phyloP scores from a whole-genome alignment of 495 filamentous ascomycete genomes.

The Penicillium dipodomyicola region DNA sequence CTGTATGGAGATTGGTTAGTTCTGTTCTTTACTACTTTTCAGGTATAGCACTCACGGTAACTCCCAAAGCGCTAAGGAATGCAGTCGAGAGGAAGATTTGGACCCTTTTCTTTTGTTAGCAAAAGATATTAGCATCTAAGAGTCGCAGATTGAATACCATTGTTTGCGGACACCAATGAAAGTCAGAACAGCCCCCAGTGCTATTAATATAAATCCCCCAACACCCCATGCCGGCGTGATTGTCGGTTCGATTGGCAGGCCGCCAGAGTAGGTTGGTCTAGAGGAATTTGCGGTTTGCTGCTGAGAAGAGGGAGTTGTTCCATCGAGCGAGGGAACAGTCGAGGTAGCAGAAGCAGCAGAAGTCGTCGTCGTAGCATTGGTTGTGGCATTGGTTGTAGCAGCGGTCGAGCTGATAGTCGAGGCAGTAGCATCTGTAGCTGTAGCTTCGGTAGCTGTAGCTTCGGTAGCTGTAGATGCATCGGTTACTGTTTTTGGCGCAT shows the following conservation, averaged over 20 bases:
- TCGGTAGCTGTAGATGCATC: conserved; percentile 15
- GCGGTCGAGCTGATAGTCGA: conserved; percentile 16
- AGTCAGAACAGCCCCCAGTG: conserved; percentile 64
- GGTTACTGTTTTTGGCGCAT: conserved; percentile 17
- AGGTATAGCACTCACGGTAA: conserved; percentile 52
- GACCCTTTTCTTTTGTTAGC: conserved; percentile 42
- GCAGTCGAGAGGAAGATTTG: conserved; percentile 80
- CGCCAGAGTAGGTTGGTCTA: conserved; percentile 25
- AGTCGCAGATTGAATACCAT: conserved; percentile 35
- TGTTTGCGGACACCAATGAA: conserved; percentile 82
- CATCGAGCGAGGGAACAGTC: conserved; percentile 22
- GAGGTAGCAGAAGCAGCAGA: conserved; percentile 19
- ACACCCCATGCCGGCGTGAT: conserved; percentile 81
- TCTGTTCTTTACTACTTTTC: neutral
- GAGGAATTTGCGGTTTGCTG: conserved; percentile 17
- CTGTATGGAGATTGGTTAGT: conserved; percentile 26
- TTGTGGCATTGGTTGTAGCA: conserved; percentile 11
- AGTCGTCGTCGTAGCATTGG: conserved; percentile 13
- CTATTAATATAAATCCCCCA: conserved; percentile 71
- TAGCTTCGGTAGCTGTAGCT: conserved; percentile 15
- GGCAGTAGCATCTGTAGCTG: conserved; percentile 19
- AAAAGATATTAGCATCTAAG: neutral
- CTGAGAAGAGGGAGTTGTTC: conserved; percentile 8
- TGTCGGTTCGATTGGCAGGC: conserved; percentile 67
- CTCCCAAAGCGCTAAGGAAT: conserved; percentile 68